These are phyloP conservation scores for Xerocomellus dryophilus DNA, from an alignment of 768 basidiomycete genomes.

Conservation along the genomic window DNA sequence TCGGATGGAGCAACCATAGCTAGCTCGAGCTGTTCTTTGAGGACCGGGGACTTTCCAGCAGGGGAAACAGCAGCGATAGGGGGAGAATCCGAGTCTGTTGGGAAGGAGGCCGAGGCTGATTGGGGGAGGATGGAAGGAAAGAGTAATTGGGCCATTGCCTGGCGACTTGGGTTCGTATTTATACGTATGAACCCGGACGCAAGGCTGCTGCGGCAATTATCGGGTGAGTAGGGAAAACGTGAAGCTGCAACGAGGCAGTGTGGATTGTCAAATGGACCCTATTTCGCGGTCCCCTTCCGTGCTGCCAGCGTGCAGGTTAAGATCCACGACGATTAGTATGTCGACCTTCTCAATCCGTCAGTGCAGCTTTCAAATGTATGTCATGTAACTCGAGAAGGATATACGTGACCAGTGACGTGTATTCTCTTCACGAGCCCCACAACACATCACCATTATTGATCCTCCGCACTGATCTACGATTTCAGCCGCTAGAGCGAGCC, in stretches of 20 bases:
- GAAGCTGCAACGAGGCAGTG: constrained; percentile 24
- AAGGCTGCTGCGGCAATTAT: constrained; percentile 14
- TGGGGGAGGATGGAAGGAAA: constrained; percentile 6
- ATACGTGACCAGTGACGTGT: not conserved
- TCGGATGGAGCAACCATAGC: constrained; percentile 32
- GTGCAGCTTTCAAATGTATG: not conserved
- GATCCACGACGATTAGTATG: not conserved
- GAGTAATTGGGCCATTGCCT: constrained; percentile 11
- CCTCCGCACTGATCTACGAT: not conserved
- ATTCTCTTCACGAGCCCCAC: not conserved
- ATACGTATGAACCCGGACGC: constrained; percentile 13
- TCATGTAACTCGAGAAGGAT: not conserved
- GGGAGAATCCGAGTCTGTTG: not conserved
- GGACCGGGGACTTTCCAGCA: not conserved
- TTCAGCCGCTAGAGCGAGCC: too few relatives aligned
- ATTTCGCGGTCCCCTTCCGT: not conserved
- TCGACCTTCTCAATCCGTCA: not conserved
- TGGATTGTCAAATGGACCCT: not conserved
- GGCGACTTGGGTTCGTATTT: constrained; percentile 19
- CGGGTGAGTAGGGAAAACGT: constrained; percentile 5
- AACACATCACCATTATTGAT: not conserved
- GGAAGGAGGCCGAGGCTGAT: not conserved
- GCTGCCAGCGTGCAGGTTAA: not conserved
- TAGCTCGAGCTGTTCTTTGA: constrained; percentile 11
- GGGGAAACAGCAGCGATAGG: not conserved